phyloP scores from a whole-genome alignment of 257 asterid genomes.

The Solanum rostratum region DNA sequence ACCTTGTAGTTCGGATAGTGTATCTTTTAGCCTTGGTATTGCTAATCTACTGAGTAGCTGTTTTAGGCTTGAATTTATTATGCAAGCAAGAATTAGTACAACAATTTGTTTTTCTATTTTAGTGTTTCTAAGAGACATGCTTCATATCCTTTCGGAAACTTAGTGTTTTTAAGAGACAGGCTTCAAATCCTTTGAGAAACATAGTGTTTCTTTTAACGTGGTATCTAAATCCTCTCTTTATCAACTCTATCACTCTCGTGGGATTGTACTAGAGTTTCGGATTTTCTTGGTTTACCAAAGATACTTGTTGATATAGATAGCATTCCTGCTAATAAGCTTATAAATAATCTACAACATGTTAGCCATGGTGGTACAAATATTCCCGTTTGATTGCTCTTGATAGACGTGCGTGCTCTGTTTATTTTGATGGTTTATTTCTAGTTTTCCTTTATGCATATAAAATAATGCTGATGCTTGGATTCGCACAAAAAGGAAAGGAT shows the following conservation, averaged over 20 bases:
- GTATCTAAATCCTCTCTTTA: not conserved
- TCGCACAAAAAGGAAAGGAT: no score
- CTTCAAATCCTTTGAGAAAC: no score
- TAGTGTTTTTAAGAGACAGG: no score
- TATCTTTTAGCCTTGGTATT: not conserved
- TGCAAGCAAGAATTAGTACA: not conserved
- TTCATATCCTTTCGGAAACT: not conserved
- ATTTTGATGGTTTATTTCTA: not conserved
- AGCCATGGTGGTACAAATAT: not conserved
- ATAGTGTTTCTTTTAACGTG: not conserved
- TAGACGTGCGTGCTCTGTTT: not conserved
- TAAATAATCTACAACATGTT: not conserved
- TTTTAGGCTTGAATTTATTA: not conserved
- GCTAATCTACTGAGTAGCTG: not conserved
- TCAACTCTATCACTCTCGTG: not conserved
- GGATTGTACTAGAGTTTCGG: not conserved
- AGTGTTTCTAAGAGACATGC: not conserved
- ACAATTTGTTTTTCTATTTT: not conserved
- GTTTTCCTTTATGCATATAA: not conserved
- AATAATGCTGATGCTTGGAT: no score
- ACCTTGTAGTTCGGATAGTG: not conserved
- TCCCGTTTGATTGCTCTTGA: not conserved
- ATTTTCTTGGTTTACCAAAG: not conserved
- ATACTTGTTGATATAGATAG: not conserved
- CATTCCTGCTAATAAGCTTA: not conserved